phyloP scores from a whole-genome alignment of 1,284 basidiomycete species.

The Marasmius fiardii region DNA sequence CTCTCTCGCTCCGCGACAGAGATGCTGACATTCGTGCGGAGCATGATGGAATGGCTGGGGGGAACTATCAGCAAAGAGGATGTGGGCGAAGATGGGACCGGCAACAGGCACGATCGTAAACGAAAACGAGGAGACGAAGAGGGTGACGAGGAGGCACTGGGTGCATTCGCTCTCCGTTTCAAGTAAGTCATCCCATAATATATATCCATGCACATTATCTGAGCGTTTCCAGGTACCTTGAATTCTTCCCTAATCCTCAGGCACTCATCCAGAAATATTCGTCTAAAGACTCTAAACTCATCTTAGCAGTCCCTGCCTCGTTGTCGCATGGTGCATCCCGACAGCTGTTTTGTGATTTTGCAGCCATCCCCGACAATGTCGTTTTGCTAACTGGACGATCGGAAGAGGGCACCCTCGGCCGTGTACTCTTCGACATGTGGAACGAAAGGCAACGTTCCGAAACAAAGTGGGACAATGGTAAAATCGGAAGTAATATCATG shows the following conservation, averaged over 20 bases:
- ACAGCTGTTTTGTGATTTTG: constrained; percentile 82
- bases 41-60: constrained; percentile 99
- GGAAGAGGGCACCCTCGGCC: constrained; percentile 79
- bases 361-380: constrained; percentile 77
- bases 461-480: constrained; percentile 84
- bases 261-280: constrained; percentile 82
- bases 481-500: constrained; percentile 81
- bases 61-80: constrained; percentile 90
- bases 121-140: constrained; percentile 64
- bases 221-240: constrained; percentile 62
- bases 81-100: constrained; percentile 68
- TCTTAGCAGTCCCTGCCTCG: constrained; percentile 89
- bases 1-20: constrained; percentile 89
- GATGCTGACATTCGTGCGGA: constrained; percentile 92
- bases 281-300: constrained; percentile 85
- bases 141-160: constrained; percentile 69
- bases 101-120: constrained; percentile 52
- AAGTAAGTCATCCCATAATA: constrained; percentile 39
- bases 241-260: constrained; percentile 84
- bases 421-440: constrained; percentile 85
- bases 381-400: constrained; percentile 78
- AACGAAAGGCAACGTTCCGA: constrained; percentile 73
- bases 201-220: constrained; percentile 7
- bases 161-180: constrained; percentile 74
- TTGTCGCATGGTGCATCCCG: constrained; percentile 93